phyloP scores from a whole-genome alignment of 1,284 basidiomycete species.

The Chalciporus piperatoides region DNA sequence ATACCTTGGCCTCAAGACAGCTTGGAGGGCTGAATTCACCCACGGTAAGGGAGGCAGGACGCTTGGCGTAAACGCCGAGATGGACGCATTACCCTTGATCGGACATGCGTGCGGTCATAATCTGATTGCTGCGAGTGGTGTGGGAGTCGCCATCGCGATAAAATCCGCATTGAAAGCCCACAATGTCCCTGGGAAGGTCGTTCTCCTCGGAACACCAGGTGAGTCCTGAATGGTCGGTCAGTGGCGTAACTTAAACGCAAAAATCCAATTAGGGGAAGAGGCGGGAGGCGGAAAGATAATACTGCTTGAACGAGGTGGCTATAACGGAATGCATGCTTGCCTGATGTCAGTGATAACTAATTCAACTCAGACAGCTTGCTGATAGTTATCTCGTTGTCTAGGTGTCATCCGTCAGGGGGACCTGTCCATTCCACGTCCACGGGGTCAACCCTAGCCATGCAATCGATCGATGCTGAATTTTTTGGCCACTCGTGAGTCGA shows the following conservation, averaged over 20 bases:
- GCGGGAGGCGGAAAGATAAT: conserved; percentile 73
- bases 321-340: conserved; percentile 74
- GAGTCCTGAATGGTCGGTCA: conserved; percentile 15
- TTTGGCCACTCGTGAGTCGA: conserved; percentile 57
- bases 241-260: conserved; percentile 10
- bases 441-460: conserved; percentile 56
- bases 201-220: conserved; percentile 85
- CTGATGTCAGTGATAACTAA: conserved; percentile 52
- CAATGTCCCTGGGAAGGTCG: conserved; percentile 65
- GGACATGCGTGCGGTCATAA: conserved; percentile 87
- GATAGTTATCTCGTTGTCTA: conserved; percentile 26
- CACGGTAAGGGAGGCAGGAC: conserved; percentile 58
- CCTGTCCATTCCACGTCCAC: conserved; percentile 43
- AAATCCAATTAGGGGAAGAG: conserved; percentile 61
- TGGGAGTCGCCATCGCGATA: conserved; percentile 71
- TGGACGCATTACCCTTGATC: conserved; percentile 62
- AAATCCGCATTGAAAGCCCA: conserved; percentile 64
- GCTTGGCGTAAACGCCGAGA: conserved; percentile 68
- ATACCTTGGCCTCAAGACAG: conserved; percentile 68
- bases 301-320: conserved; percentile 69
- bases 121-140: conserved; percentile 78
- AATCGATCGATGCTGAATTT: conserved; percentile 60
- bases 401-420: conserved; percentile 65
- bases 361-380: conserved; percentile 10
- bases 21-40: conserved; percentile 71